These are phyloP conservation scores for Cyberlindnera lachancei DNA, from an alignment of 805 yeast species.

Conservation along the genomic window DNA sequence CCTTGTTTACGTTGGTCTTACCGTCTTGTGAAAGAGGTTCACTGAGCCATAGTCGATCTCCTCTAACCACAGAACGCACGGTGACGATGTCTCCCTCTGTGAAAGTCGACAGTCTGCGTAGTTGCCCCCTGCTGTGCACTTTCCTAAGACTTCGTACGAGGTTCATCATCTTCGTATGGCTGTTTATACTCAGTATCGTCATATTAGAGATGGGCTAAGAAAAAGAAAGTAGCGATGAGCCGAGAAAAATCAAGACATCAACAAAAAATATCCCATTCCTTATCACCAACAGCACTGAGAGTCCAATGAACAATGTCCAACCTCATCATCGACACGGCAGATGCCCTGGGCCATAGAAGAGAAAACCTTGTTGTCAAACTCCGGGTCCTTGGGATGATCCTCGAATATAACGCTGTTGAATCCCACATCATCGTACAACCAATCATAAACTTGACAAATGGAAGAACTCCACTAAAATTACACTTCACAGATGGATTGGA, in stretches of 20 bases:
- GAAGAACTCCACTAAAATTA: constrained; percentile 4
- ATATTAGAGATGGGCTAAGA: too few species aligned
- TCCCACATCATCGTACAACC: constrained; percentile 11
- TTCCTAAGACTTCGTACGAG: too few species aligned
- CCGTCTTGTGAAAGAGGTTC: constrained; percentile 18
- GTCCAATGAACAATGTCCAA: constrained; percentile 7
- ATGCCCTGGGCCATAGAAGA: constrained; percentile 2
- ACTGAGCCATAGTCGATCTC: constrained; percentile 20
- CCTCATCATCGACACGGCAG: constrained; percentile 10
- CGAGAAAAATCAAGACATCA: background rate
- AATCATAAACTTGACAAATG: constrained; percentile 7
- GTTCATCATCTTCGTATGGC: too few species aligned
- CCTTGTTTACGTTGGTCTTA: constrained; percentile 16
- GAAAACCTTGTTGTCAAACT: constrained; percentile 13
- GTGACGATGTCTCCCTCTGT: constrained; percentile 15
- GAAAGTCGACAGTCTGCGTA: constrained; percentile 7
- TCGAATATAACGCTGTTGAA: constrained; percentile 13
- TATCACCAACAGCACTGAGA: too few species aligned
- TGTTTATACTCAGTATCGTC: too few species aligned
- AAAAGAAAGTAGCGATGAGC: background rate
- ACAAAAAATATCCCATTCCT: background rate
- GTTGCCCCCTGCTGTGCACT: too few species aligned
- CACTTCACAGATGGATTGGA: constrained; percentile 10
- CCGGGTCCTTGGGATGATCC: constrained; percentile 15
- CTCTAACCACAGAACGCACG: constrained; percentile 13